Evolutionary conservation across 2,329 filamentous ascomycete species (phyloP).

Genomic region (Monosporascus sp.): DNA sequence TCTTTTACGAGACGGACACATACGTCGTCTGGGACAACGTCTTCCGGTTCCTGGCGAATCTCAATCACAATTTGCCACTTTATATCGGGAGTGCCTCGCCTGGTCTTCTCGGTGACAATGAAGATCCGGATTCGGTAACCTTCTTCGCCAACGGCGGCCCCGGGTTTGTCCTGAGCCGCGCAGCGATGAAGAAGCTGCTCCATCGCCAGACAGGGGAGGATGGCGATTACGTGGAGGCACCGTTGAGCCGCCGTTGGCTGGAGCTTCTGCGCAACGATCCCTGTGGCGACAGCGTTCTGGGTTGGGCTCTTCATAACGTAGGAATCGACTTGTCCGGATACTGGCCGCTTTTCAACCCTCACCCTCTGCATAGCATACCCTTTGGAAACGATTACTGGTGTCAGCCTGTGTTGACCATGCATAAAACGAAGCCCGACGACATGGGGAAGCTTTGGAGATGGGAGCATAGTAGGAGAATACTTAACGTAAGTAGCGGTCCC

Average conservation of each 20-base stretch:
- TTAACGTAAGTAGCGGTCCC: constrained; percentile 23
- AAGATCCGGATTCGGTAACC: constrained; percentile 17
- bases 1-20: constrained; percentile 53
- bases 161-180: constrained; percentile 41
- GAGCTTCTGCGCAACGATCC: constrained; percentile 40
- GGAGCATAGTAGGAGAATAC: constrained; percentile 28
- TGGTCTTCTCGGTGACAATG: constrained; percentile 27
- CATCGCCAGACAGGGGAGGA: constrained; percentile 23
- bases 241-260: constrained; percentile 35
- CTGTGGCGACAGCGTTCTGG: constrained; percentile 48
- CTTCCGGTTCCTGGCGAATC: constrained; percentile 43
- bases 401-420: constrained; percentile 43
- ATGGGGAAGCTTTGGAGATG: constrained; percentile 46
- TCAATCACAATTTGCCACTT: constrained; percentile 36
- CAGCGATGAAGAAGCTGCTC: constrained; percentile 37
- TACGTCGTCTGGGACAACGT: constrained; percentile 40
- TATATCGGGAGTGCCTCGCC: constrained; percentile 47
- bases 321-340: constrained; percentile 40
- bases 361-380: constrained; percentile 44
- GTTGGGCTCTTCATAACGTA: constrained; percentile 39
- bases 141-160: constrained; percentile 47
- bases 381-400: constrained; percentile 45
- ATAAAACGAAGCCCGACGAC: constrained; percentile 41
- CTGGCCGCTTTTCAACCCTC: constrained; percentile 45
- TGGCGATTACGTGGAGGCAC: constrained; percentile 34